Conservation (phyloP, 2,329 filamentous ascomycete species). For the Fusarium nodosum region DNA sequence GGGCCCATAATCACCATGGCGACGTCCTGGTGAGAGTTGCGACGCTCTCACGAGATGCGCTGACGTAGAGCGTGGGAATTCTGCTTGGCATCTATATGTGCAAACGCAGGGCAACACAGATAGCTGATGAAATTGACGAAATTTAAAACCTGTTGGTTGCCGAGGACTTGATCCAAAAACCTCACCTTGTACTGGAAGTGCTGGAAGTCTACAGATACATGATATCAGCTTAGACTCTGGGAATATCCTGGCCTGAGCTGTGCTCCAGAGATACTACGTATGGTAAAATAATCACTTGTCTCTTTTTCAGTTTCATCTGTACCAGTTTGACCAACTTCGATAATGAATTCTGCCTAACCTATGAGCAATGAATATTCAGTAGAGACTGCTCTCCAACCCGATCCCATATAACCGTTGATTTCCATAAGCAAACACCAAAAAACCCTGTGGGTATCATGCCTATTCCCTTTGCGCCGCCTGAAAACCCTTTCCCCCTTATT, state of each 20-base stretch:
- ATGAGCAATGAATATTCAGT: conserved; percentile 28
- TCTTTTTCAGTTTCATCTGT: not conserved
- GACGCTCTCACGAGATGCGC: conserved; percentile 36
- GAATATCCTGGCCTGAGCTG: not conserved
- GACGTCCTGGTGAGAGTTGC: conserved; percentile 35
- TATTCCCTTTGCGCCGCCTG: conserved; percentile 40
- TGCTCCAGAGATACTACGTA: not conserved
- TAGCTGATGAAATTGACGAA: conserved; percentile 49
- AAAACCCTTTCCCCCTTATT: conserved; percentile 26
- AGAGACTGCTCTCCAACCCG: conserved; percentile 36
- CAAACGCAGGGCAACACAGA: conserved; percentile 39
- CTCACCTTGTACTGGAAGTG: not conserved
- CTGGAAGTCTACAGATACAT: not conserved
- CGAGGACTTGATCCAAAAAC: too few relatives aligned
- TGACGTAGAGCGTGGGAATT: conserved; percentile 35
- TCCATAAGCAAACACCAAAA: conserved; percentile 39
- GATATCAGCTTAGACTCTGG: not conserved
- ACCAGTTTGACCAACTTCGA: not conserved
- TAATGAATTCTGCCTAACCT: conserved; percentile 10
- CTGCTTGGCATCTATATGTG: conserved; percentile 36
- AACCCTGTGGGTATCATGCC: conserved; percentile 50
- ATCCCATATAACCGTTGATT: conserved; percentile 19
- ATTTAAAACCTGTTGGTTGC: conserved; percentile 11
- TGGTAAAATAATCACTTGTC: not conserved
- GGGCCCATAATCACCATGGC: conserved; percentile 38